Conservation (phyloP, 768 basidiomycete genomes). For the Tulasnella sp. region DNA sequence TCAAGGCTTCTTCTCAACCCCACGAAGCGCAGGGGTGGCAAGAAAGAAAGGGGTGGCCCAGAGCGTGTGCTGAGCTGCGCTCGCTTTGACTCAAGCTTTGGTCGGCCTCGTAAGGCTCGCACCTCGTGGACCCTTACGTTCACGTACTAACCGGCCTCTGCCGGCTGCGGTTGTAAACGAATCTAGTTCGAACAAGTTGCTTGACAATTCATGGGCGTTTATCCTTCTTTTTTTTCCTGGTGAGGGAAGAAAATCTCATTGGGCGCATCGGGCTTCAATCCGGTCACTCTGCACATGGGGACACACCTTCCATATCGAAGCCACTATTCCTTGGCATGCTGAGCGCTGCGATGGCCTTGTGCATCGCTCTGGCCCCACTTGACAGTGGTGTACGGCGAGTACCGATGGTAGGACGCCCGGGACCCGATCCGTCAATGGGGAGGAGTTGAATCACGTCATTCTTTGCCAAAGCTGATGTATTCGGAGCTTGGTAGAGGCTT, state of each 20-base stretch:
- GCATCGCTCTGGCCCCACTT: neutral
- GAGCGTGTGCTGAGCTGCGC: neutral
- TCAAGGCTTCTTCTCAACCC: neutral
- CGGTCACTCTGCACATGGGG: neutral
- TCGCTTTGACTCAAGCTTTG: neutral
- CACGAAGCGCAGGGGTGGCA: neutral
- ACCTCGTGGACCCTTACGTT: slow-evolving; percentile 11
- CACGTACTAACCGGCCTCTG: slow-evolving; percentile 1
- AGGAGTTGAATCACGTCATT: neutral
- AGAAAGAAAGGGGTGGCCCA: slow-evolving; percentile 8
- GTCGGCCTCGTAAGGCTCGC: neutral
- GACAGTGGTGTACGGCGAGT: neutral
- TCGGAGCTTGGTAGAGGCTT: neutral
- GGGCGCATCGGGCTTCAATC: neutral
- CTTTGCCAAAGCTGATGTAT: neutral
- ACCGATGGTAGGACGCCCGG: neutral
- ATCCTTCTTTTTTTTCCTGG: neutral
- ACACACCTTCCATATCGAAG: neutral
- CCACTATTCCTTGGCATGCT: neutral
- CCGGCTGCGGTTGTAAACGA: neutral
- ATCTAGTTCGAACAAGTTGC: neutral
- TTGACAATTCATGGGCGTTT: slow-evolving; percentile 1
- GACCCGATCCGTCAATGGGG: neutral
- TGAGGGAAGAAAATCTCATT: neutral
- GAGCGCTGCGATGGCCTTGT: neutral